phyloP scores from a whole-genome alignment of 2,329 filamentous ascomycete genomes.

The Xylariaceae sp. region DNA sequence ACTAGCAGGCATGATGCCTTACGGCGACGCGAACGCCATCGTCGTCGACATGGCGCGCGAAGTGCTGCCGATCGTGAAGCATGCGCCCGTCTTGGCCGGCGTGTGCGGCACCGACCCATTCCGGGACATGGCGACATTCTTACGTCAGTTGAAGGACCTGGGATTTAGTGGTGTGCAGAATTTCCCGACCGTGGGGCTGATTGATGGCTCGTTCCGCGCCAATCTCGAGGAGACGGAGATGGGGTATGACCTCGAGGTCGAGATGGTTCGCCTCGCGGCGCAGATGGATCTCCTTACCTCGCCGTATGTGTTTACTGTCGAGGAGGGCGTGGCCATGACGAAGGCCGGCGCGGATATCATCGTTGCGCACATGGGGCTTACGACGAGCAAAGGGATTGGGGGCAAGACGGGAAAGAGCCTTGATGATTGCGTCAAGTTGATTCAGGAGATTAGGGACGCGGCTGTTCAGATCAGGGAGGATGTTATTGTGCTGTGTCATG shows the following conservation, averaged over 20 bases:
- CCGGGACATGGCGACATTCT: conserved; percentile 65
- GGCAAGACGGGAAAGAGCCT: conserved; percentile 66
- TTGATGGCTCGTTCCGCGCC: conserved; percentile 70
- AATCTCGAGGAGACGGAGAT: conserved; percentile 77
- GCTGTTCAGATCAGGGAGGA: conserved; percentile 62
- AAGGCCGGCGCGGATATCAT: conserved; percentile 70
- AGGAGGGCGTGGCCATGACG: conserved; percentile 68
- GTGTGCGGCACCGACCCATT: conserved; percentile 77
- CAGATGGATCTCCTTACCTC: conserved; percentile 69
- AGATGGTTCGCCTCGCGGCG: conserved; percentile 67
- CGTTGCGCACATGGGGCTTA: conserved; percentile 73
- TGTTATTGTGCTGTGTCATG: conserved; percentile 73
- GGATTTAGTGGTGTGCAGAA: conserved; percentile 76
- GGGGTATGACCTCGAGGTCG: conserved; percentile 71
- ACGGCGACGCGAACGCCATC: conserved; percentile 73
- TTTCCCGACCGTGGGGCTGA: conserved; percentile 75
- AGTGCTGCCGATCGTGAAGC: conserved; percentile 68
- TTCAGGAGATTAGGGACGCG: conserved; percentile 70
- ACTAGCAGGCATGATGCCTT: conserved; percentile 73
- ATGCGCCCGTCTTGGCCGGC: conserved; percentile 72
- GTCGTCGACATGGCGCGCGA: conserved; percentile 74
- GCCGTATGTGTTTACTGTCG: conserved; percentile 71
- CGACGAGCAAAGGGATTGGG: conserved; percentile 69
- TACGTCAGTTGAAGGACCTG: conserved; percentile 63
- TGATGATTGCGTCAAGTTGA: conserved; percentile 66